Evolutionary conservation across 495 filamentous ascomycete species (phyloP), one percentile per base, ranked within the genome.

Genomic region (Amphirosellinia nigrospora): DNA sequence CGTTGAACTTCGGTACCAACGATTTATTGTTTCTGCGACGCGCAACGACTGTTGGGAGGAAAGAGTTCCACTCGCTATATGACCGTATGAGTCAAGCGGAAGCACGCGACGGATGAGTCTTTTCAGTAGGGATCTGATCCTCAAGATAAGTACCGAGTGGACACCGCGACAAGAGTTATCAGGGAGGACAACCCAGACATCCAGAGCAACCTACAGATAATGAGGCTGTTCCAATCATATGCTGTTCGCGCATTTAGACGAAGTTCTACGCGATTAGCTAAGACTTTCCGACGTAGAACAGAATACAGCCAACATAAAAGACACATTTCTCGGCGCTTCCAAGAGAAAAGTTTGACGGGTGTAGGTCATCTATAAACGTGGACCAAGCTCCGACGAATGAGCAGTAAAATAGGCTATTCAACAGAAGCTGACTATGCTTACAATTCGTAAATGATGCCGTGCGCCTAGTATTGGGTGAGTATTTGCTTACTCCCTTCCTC

Each of bases 1-100:
- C 32, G 16, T 36, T 32, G n/a, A n/a, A 21, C 55, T 58, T 58
- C 55, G 55, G 30, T 58, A 58, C 55, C 55, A 56, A 56, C 19
- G 13, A 16, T 34, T 56, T 16, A 23, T 21, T 50, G 1, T 23
- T 50, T 13, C 39, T 4, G n/a, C 30, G 50, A 32, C 15, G 3
- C 30, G 15, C 11, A 32, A 34, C 52, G 30, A 11, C 52, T 32
- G 19, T 3, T 19, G 10, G 52, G 26, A 6, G 23, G 10, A 34
- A 7, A 56, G 15, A 34, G 9, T 5, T 8, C 11, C 8, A 32
- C 28, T 15, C 19, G 15, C 28, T n/a, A 32, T 56, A 11, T 8
- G 28, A 32, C 34, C 9, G 1, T 9, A 0, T 21, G 16, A 34
- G 26, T 32, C n/a, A 10, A 19, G 55, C 32, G 15, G 10, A 36